Evolutionary conservation across 805 yeast genomes (phyloP), one percentile per base, ranked within the genome.

Genomic region (Yamadazyma takamatsuzukensis): DNA sequence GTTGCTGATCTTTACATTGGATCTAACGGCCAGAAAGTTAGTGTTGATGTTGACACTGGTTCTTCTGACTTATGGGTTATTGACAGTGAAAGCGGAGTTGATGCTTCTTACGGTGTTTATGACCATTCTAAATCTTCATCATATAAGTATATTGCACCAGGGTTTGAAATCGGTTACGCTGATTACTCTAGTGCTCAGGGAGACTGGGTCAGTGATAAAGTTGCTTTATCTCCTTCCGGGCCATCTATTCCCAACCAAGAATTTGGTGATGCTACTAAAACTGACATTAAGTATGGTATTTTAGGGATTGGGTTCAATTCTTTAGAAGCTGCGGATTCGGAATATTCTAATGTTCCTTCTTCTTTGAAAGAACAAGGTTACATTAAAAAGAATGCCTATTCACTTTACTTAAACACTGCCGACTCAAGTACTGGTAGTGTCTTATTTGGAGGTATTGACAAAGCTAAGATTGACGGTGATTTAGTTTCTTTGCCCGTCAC

Each of bases 101-200:
- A 41, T 17, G 30, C 33, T 12, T 11, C 25, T 4, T 66, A 53
- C 32, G 76, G 76, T 17, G 50, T 64, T 10, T 71, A 64, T 39
- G 54, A 65, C 38, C 32, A 47, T 1, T 33, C 48, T 3, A 21
- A 38, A 4, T 69, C 75, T 2, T 37, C 58, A 0, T 37, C 68
- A 8, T 69, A 50, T 40, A 18, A 43, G 3, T 31, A 36, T 12
- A 57, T 67, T 33, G 61, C 59, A 5, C 43, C 49, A 5, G 42
- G 50, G 1, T 75, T 75, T 44, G 27, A 45, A 9, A 71, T 74
- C 37, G 18, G 43, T 2, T 75, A 75, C 42, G 77, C 66, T 5
- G 81, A 75, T 48, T 43, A 51, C 3, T 62, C 76, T 3, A 54
- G 45, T 34, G 78, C 79, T 4, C 29, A 37, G 5, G 54, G 54